Conservation (phyloP, 164 flowering plant genomes). For the Stephania japonica region DNA sequence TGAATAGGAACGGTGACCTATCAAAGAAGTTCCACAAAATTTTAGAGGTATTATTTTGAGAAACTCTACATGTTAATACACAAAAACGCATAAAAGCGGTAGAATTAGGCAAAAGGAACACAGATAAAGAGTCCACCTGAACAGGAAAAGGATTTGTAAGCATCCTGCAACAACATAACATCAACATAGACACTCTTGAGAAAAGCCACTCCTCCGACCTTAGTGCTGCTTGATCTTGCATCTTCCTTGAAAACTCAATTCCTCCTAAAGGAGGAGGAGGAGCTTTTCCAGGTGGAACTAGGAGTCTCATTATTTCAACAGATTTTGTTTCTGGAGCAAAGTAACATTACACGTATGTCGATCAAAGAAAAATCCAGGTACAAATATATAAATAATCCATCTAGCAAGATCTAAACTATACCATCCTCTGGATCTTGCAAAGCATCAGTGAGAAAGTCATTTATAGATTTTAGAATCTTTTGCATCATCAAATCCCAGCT, state of each 20-base stretch:
- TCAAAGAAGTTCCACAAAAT: constrained; percentile 1
- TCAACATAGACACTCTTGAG: constrained; percentile 40
- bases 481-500: constrained; percentile 78
- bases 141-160: constrained; percentile 60
- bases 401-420: constrained; percentile 17
- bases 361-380: not conserved
- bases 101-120: not conserved
- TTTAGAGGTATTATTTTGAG: not conserved
- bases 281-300: constrained; percentile 70
- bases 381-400: not conserved
- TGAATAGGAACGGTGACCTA: constrained; percentile 68
- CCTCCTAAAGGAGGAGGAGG: constrained; percentile 66
- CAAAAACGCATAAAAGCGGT: not conserved
- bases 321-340: constrained; percentile 45
- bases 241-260: constrained; percentile 18
- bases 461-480: constrained; percentile 52
- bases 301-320: constrained; percentile 33
- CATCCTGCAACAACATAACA: constrained; percentile 57
- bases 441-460: constrained; percentile 42
- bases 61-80: not conserved
- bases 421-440: constrained; percentile 89
- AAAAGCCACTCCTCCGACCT: constrained; percentile 36
- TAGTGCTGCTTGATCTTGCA: constrained; percentile 22
- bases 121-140: constrained; percentile 41
- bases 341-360: not conserved